These are phyloP conservation scores for Nephelium lappaceum DNA, from an alignment of 345 rosid species.

Conservation along the genomic window DNA sequence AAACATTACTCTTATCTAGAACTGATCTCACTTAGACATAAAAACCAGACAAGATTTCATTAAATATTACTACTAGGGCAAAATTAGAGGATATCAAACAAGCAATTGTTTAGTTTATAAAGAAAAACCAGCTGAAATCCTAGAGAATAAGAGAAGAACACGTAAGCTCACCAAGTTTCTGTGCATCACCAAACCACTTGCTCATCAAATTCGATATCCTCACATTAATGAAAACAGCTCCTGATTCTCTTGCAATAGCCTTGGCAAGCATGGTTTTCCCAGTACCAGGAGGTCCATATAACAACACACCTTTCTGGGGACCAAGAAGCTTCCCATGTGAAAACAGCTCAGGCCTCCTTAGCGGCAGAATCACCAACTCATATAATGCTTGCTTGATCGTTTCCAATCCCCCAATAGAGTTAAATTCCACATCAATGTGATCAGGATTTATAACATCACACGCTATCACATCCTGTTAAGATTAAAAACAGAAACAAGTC, in stretches of 20 bases:
- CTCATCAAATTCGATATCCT: constrained; percentile 90
- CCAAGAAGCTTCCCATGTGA: constrained; percentile 92
- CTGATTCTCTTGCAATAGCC: constrained; percentile 96
- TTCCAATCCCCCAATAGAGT: constrained; percentile 88
- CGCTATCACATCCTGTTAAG: constrained; percentile 86
- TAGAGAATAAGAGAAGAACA: background rate
- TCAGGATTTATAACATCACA: constrained; percentile 97
- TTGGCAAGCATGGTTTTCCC: constrained; percentile 99
- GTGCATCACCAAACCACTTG: constrained; percentile 99
- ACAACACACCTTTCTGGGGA: constrained; percentile 93
- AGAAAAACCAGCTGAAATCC: background rate
- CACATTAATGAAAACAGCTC: constrained; percentile 95
- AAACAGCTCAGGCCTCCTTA: constrained; percentile 88
- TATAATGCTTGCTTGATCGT: constrained; percentile 74
- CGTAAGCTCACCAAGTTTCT: constrained; percentile 82
- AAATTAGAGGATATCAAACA: background rate
- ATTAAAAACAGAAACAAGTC: background rate
- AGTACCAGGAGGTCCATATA: constrained; percentile 98
- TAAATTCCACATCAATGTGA: constrained; percentile 89
- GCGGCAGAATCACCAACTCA: constrained; percentile 90
- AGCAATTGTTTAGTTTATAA: background rate
- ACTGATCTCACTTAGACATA: no score
- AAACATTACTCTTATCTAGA: background rate
- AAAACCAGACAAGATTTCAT: background rate
- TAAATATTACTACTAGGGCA: background rate